phyloP scores from a whole-genome alignment of 345 rosid species.

The Mercurialis annua region DNA sequence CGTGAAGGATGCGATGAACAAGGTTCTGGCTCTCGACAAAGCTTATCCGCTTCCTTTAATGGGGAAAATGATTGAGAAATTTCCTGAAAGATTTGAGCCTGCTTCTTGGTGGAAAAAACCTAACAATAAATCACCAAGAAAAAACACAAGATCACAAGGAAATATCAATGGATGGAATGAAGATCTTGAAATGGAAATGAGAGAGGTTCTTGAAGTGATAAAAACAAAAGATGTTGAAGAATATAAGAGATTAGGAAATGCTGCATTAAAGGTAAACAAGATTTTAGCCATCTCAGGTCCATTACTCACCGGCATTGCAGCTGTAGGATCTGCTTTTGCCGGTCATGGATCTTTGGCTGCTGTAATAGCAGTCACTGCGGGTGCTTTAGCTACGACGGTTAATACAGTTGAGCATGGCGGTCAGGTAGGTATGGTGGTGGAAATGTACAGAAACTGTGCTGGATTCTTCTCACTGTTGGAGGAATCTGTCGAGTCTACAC shows the following conservation, averaged over 20 bases:
- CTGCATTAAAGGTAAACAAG: conserved; percentile 43
- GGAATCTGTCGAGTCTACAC: conserved; percentile 27
- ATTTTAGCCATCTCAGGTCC: conserved; percentile 45
- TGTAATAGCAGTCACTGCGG: conserved; percentile 28
- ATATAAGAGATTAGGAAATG: conserved; percentile 37
- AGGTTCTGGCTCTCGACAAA: conserved; percentile 31
- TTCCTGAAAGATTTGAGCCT: conserved; percentile 26
- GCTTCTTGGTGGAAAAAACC: conserved; percentile 37
- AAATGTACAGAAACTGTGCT: conserved; percentile 49
- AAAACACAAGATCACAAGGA: background rate
- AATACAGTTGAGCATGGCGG: conserved; percentile 43
- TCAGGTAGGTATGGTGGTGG: conserved; percentile 57
- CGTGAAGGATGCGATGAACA: conserved; percentile 24
- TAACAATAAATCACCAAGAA: background rate
- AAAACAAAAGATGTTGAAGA: conserved; percentile 39
- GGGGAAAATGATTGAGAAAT: conserved; percentile 39
- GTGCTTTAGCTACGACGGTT: conserved; percentile 34
- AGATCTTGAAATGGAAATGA: conserved; percentile 39
- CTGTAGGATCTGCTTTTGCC: conserved; percentile 28
- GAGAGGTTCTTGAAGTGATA: conserved; percentile 33
- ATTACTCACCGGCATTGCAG: conserved; percentile 36
- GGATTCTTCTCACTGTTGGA: conserved; percentile 38
- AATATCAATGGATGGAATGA: conserved; percentile 32
- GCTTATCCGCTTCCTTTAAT: conserved; percentile 44
- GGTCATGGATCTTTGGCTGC: conserved; percentile 22